Evolutionary conservation across 2,329 filamentous ascomycete genomes (phyloP), one percentile per base, ranked within the genome.

Genomic region (Ophiostoma ips): DNA sequence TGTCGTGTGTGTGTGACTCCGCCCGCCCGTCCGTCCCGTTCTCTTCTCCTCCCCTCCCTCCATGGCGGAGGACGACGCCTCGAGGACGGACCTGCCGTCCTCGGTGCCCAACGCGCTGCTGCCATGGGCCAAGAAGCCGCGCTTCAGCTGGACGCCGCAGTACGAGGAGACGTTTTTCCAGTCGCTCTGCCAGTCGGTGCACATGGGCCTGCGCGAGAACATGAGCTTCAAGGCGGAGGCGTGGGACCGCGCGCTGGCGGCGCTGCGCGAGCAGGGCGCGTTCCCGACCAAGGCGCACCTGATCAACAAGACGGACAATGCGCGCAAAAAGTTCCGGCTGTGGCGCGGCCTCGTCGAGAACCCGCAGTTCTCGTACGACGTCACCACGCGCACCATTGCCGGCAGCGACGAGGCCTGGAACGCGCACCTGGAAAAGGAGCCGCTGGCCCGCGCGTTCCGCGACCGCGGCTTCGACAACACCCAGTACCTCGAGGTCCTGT

Each of bases 271-370:
- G 30, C 76, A 79, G 57, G 67, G 67, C 58, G 74, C 75, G 43
- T 76, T 69, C 55, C 74, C 75, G n/a, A 71, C 75, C 54, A 79
- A 79, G 63, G 72, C 69, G 57, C 76, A 79, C 50, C 70, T 79
- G 34, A 77, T 79, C 62, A 79, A 79, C 66, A 79, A 79, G 64
- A 76, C 73, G 55, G 76, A 79, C 63, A 79, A 79, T 61, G 76
- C 76, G 52, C 70, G 76, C 47, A 79, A 79, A 62, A 74, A 76
- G 58, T 79, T 79, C 54, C 72, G 76, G n/a, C 64, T 79, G 48
- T 79, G 76, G 76, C 65, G 76, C 16, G 74, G 75, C 19, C 61
- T 79, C 56, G 66, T 75, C 21, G 76, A 79, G 59, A 70, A 79
- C 52, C 70, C 72, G 2, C 72, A 75, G 12, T 79, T 79, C 52